phyloP scores from a whole-genome alignment of 1,139 yeast genomes.

The Tardiomyces digboiensis region DNA sequence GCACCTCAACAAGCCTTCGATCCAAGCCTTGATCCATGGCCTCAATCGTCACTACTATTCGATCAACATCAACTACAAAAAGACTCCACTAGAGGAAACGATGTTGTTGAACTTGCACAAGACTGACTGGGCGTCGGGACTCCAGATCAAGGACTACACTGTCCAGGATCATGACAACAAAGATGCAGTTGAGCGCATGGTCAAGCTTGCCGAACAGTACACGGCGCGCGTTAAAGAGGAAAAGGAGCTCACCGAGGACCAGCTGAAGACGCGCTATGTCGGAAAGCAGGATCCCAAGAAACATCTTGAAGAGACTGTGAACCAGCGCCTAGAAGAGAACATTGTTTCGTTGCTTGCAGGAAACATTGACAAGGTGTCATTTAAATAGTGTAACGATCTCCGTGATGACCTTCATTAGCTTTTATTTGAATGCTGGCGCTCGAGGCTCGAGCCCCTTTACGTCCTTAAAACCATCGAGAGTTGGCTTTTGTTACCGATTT shows the following conservation, averaged over 20 bases:
- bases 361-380: conserved; percentile 68
- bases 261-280: conserved; percentile 88
- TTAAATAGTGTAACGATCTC: conserved; percentile 16
- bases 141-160: conserved; percentile 68
- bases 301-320: conserved; percentile 88
- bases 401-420: no score
- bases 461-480: no score
- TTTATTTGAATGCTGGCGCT: conserved; percentile 2
- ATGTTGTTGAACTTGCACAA: conserved; percentile 94
- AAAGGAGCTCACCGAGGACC: conserved; percentile 78
- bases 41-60: conserved; percentile 96
- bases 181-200: conserved; percentile 70
- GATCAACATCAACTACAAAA: conserved; percentile 87
- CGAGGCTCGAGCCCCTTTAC: no score
- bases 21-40: conserved; percentile 96
- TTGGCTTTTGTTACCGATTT: no score
- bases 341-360: conserved; percentile 81
- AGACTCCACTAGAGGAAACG: conserved; percentile 86
- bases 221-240: conserved; percentile 91
- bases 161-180: conserved; percentile 70
- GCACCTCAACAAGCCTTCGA: conserved; percentile 92
- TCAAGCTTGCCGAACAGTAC: conserved; percentile 83
- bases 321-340: conserved; percentile 77
- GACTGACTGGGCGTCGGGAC: conserved; percentile 93
- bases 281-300: conserved; percentile 99